These are phyloP conservation scores for Ustilago bromivora DNA, from an alignment of 1,284 basidiomycete species.

Conservation along the genomic window DNA sequence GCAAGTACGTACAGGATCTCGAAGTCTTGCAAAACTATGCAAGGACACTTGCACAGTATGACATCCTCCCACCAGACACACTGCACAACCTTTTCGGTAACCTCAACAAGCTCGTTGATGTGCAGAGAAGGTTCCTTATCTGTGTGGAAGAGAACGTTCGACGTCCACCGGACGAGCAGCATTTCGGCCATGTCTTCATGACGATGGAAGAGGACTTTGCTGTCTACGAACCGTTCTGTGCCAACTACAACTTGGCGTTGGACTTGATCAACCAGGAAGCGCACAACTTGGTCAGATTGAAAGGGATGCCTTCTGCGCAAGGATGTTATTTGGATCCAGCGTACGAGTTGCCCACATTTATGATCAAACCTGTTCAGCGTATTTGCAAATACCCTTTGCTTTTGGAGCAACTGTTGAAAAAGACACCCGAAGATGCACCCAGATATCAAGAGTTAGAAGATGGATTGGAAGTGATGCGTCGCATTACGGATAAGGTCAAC, in stretches of 20 bases:
- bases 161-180: conserved; percentile 75
- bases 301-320: conserved; percentile 59
- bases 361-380: conserved; percentile 82
- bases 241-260: conserved; percentile 80
- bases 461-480: conserved; percentile 86
- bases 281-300: conserved; percentile 52
- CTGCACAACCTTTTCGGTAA: conserved; percentile 96
- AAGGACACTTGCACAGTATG: conserved; percentile 77
- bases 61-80: conserved; percentile 90
- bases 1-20: conserved; percentile 97
- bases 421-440: conserved; percentile 67
- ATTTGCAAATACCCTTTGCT: conserved; percentile 82
- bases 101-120: conserved; percentile 93
- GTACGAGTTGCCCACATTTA: conserved; percentile 84
- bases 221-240: conserved; percentile 94
- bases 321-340: conserved; percentile 70
- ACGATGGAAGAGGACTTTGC: conserved; percentile 79
- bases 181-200: conserved; percentile 72
- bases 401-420: conserved; percentile 77
- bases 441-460: conserved; percentile 81
- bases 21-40: conserved; percentile 81
- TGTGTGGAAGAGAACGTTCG: conserved; percentile 78
- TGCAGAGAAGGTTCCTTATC: conserved; percentile 95
- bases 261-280: conserved; percentile 78
- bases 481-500: conserved; percentile 95